phyloP scores from a whole-genome alignment of 371 early-diverging fungal species.

The Batkoa obscura region DNA sequence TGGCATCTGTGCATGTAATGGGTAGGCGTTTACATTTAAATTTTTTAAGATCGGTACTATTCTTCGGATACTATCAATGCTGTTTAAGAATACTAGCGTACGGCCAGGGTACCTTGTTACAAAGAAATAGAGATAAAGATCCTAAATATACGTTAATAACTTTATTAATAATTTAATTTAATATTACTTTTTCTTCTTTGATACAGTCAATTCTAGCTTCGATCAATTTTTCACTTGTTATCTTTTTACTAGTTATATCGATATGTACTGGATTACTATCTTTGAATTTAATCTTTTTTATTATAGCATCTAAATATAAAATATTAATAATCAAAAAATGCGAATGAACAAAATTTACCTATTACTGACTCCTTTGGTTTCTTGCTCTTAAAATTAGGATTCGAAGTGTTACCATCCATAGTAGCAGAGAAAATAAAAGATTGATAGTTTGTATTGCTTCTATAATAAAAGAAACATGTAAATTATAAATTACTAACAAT shows the following conservation, averaged over 20 bases:
- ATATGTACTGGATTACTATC: constrained; percentile 46
- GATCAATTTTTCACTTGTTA: constrained; percentile 40
- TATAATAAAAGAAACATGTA: constrained; percentile 4
- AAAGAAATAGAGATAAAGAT: constrained; percentile 71
- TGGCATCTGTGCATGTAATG: constrained; percentile 86
- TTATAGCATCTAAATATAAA: constrained; percentile 29
- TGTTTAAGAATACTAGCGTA: constrained; percentile 86
- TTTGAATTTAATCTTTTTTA: constrained; percentile 49
- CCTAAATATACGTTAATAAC: constrained; percentile 13
- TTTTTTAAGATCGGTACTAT: constrained; percentile 60
- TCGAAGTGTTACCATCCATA: constrained; percentile 25
- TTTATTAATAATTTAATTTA: background rate
- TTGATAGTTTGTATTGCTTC: constrained; percentile 25
- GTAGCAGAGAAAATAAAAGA: constrained; percentile 96
- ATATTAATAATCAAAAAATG: background rate
- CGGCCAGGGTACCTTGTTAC: constrained; percentile 68
- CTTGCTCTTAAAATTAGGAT: background rate
- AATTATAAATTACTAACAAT: background rate
- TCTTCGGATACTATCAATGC: constrained; percentile 75
- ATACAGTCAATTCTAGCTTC: constrained; percentile 76
- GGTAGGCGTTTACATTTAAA: constrained; percentile 40
- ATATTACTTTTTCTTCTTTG: constrained; percentile 41
- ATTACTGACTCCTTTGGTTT: too few relatives aligned
- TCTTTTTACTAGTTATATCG: constrained; percentile 39
- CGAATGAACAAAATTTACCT: background rate